Base-by-base conservation (phyloP, 768 basidiomycete genomes). In the Panellus pusillus region DNA sequence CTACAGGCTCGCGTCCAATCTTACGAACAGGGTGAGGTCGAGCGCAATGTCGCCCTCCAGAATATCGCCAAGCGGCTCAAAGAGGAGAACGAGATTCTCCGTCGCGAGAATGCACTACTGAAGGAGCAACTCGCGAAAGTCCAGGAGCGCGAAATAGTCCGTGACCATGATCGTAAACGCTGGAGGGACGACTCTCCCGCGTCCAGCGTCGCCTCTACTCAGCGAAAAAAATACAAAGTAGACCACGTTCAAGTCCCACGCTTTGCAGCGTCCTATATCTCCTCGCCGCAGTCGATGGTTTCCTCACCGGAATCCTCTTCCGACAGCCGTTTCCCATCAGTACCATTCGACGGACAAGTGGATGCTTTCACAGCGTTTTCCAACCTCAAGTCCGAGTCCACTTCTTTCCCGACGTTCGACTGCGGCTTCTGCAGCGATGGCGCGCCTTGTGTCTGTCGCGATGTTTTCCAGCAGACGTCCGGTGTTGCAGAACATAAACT, bases 1-100 rank as follows among this genome's bases (percentile, higher is more conserved):
- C 79, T 94, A 32, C 91, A 94, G 70, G 87, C 91, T 45, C 88
- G 91, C 43, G 76, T 94, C 46, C 85, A 89, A 57, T 81, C 82
- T 17, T 93, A 92, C 62, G 91, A 94, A 66, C 89, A 91, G 66
- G 92, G 92, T n/a, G 91, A 93, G 66, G 84, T 92, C 24, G 89
- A 93, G 67, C 84, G 90, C 51, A 92, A 89, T 64, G 82, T 93
- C 45, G 89, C 89, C 42, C 74, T 94, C 18, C 92, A 93, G 69
- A 83, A 78, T 48, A 81, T 91, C 49, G 90, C 89, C 13, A 92
- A 91, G 70, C 82, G 84, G 29, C 78, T 90, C 52, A 93, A 93
- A 70, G 90, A 91, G 61, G 92, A 94, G 66, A 94, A 94, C 60
- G 88, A 91, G 47, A 72, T 72, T 14, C 77, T 93, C 15, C 81